phyloP scores from a whole-genome alignment of 2,329 filamentous ascomycete species.

The Penicillium paneum region DNA sequence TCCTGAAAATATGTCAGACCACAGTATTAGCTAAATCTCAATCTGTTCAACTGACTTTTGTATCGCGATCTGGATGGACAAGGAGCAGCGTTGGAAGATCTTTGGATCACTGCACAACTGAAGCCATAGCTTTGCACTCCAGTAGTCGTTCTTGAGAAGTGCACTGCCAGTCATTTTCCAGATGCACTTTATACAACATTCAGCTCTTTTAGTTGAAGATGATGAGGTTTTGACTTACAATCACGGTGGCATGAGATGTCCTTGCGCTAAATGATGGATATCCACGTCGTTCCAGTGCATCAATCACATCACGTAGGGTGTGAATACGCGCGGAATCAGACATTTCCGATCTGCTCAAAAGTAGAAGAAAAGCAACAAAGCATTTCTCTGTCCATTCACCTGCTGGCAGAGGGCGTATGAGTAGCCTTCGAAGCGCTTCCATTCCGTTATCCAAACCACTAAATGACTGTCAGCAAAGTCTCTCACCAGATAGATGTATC shows the following conservation, averaged over 20 bases:
- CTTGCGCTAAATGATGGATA: constrained; percentile 53
- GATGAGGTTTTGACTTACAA: constrained; percentile 29
- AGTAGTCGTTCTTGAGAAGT: constrained; percentile 53
- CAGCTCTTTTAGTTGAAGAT: not conserved
- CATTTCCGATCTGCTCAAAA: constrained; percentile 58
- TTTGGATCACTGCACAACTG: constrained; percentile 59
- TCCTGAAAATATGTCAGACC: constrained; percentile 50
- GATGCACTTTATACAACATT: constrained; percentile 56
- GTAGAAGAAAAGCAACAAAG: constrained; percentile 52
- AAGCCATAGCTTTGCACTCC: constrained; percentile 67
- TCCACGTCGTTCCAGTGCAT: constrained; percentile 45
- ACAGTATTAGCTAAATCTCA: not conserved
- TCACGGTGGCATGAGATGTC: constrained; percentile 53
- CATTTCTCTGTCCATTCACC: constrained; percentile 65
- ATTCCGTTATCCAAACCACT: constrained; percentile 10
- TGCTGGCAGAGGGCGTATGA: constrained; percentile 52
- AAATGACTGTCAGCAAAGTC: not conserved
- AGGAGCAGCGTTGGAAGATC: constrained; percentile 64
- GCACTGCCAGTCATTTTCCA: constrained; percentile 73
- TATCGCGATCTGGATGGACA: constrained; percentile 66
- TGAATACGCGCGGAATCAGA: constrained; percentile 49
- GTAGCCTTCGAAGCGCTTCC: constrained; percentile 60
- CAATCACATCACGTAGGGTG: constrained; percentile 16
- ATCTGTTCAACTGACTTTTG: constrained; percentile 50
- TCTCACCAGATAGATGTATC: too few relatives aligned